phyloP scores from a whole-genome alignment of 2,329 filamentous ascomycete species.

The Graphiopsis chlorocephala region DNA sequence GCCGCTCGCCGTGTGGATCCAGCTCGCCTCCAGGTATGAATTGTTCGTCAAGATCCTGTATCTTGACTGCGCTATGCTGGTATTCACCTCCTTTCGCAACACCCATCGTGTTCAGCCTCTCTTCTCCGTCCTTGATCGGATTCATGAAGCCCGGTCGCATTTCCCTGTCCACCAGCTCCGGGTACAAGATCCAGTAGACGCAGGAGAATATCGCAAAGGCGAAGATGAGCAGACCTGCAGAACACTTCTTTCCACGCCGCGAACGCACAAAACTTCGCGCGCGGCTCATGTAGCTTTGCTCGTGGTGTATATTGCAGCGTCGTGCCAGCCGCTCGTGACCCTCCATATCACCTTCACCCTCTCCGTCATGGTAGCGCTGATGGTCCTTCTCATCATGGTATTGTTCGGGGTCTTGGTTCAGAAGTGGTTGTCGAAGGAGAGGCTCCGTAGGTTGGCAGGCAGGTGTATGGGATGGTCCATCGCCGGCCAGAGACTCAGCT shows the following conservation, averaged over 20 bases:
- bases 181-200: conserved; percentile 6
- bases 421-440: background rate
- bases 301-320: background rate
- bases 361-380: conserved; percentile 1
- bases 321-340: background rate
- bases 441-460: background rate
- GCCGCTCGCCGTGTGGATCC: conserved; percentile 43
- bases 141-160: conserved; percentile 11
- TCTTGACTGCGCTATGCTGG: conserved; percentile 20
- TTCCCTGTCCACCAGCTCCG: conserved; percentile 8
- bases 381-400: conserved; percentile 3
- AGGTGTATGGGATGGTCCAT: background rate
- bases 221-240: background rate
- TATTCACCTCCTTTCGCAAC: conserved; percentile 27
- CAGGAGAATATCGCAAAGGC: background rate
- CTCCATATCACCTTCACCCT: conserved; percentile 16
- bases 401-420: background rate
- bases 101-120: conserved; percentile 26
- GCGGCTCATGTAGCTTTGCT: background rate
- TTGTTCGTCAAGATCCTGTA: conserved; percentile 48
- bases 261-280: background rate
- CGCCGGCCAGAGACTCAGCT: background rate
- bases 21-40: conserved; percentile 33
- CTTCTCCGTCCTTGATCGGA: background rate
- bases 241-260: background rate